These are phyloP conservation scores for Lipomyces anomalus DNA, from an alignment of 805 yeast genomes.

Conservation along the genomic window DNA sequence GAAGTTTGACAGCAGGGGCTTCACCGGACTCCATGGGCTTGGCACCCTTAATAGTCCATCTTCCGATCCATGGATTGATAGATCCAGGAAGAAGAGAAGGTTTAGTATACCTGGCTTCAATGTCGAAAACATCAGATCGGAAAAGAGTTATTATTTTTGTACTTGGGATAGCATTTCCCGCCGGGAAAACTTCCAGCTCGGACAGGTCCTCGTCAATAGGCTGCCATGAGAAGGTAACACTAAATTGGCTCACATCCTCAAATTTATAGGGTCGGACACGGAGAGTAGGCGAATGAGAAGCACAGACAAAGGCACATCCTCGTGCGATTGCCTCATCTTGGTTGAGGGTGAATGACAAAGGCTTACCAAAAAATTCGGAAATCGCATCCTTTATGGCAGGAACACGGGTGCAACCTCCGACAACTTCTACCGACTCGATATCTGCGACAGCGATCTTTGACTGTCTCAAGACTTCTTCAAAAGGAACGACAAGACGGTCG, in stretches of 20 bases:
- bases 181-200: constrained; percentile 94
- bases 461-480: constrained; percentile 71
- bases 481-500: constrained; percentile 67
- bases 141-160: constrained; percentile 91
- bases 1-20: constrained; percentile 78
- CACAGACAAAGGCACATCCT: constrained; percentile 98
- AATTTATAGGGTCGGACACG: constrained; percentile 98
- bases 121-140: constrained; percentile 82
- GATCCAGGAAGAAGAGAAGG: constrained; percentile 67
- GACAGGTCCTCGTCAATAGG: constrained; percentile 80
- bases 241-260: constrained; percentile 86
- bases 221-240: constrained; percentile 94
- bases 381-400: constrained; percentile 84
- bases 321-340: constrained; percentile 99
- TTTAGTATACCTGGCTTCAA: constrained; percentile 81
- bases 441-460: constrained; percentile 71
- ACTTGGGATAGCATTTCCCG: constrained; percentile 86
- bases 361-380: constrained; percentile 74
- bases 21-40: constrained; percentile 65
- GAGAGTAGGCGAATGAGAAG: constrained; percentile 96
- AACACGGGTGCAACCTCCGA: constrained; percentile 98
- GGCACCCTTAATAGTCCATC: constrained; percentile 85
- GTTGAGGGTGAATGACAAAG: constrained; percentile 87
- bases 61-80: constrained; percentile 60
- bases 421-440: constrained; percentile 84